Conservation (phyloP, 345 rosid genomes). For the Dipteronia sinensis region DNA sequence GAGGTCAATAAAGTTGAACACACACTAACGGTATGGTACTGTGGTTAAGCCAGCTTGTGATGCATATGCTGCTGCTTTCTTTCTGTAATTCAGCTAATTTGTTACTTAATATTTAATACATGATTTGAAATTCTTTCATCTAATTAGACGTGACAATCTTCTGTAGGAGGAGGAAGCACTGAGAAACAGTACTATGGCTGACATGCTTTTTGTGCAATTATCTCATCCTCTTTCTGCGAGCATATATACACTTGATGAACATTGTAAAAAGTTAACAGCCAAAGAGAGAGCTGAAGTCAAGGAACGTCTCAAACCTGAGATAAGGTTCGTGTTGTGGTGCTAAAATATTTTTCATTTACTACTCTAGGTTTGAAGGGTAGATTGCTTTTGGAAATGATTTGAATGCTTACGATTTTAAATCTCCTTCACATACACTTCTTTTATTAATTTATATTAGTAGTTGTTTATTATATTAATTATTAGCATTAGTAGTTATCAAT, state of each 20-base stretch:
- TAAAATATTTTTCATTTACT: neutral
- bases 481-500: neutral
- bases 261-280: slow-evolving; percentile 49
- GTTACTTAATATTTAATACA: neutral
- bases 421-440: neutral
- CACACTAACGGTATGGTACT: slow-evolving; percentile 62
- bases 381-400: neutral
- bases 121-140: slow-evolving; percentile 11
- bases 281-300: slow-evolving; percentile 45
- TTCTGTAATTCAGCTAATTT: neutral
- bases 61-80: slow-evolving; percentile 7
- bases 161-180: slow-evolving; percentile 77
- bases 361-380: neutral
- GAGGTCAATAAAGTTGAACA: slow-evolving; percentile 68
- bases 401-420: neutral
- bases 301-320: slow-evolving; percentile 61
- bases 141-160: neutral
- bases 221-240: slow-evolving; percentile 78
- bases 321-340: slow-evolving; percentile 60
- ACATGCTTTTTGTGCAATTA: slow-evolving; percentile 76
- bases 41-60: neutral
- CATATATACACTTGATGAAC: slow-evolving; percentile 67
- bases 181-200: slow-evolving; percentile 73
- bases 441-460: neutral
- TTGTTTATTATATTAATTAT: neutral